Conservation (phyloP, 768 basidiomycete species). For the Scleroderma citrinum region DNA sequence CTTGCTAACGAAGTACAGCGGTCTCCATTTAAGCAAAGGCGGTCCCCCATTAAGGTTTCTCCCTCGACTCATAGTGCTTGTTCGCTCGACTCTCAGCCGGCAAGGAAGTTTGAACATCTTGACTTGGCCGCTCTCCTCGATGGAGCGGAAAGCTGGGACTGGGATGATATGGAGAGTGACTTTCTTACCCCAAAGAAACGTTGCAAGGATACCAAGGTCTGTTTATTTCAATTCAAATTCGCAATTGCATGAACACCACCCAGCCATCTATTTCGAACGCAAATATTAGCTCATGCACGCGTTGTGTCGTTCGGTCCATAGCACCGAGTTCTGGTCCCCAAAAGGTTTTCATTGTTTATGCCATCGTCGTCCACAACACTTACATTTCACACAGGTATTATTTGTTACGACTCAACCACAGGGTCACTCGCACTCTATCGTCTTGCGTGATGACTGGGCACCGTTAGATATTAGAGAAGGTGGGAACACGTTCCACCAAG, state of each 20-base stretch:
- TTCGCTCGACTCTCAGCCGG: slow-evolving; percentile 6
- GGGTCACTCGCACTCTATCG: slow-evolving; percentile 41
- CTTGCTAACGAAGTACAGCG: slow-evolving; percentile 6
- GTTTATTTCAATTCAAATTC: neutral
- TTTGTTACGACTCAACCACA: slow-evolving; percentile 39
- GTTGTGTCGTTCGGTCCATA: slow-evolving; percentile 52
- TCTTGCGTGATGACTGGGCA: slow-evolving; percentile 76
- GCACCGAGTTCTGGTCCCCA: slow-evolving; percentile 23
- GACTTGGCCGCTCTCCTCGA: slow-evolving; percentile 48
- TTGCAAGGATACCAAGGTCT: slow-evolving; percentile 16
- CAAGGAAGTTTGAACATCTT: slow-evolving; percentile 23
- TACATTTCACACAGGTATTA: slow-evolving; percentile 38
- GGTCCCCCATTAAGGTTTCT: slow-evolving; percentile 15
- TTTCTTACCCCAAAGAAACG: slow-evolving; percentile 44
- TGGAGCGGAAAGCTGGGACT: slow-evolving; percentile 67
- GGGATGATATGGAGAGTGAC: slow-evolving; percentile 50
- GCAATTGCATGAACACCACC: no score
- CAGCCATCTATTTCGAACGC: slow-evolving; percentile 1
- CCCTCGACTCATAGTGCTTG: slow-evolving; percentile 8
- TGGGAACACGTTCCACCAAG: slow-evolving; percentile 21
- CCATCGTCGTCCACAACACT: neutral
- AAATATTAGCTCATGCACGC: slow-evolving; percentile 37
- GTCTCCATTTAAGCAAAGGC: slow-evolving; percentile 10
- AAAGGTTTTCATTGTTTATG: slow-evolving; percentile 9
- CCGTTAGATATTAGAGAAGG: slow-evolving; percentile 56